Evolutionary conservation across 441 rosid genomes (phyloP).

Genomic region (Aquilaria agallochum): DNA sequence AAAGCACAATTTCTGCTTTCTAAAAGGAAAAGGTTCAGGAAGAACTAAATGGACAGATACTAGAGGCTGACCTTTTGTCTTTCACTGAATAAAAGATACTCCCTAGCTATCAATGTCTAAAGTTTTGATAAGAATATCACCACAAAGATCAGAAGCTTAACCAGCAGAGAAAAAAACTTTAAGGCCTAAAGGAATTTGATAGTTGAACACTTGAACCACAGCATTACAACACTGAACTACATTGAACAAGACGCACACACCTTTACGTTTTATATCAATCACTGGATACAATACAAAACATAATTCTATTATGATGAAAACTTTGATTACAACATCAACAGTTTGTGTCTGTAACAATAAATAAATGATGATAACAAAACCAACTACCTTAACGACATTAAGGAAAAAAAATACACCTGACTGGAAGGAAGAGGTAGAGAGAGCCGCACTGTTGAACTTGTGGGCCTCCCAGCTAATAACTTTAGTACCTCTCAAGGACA

Average conservation of each 20-base stretch:
- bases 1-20: slow-evolving; percentile 17
- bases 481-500: slow-evolving; percentile 13
- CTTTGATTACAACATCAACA: too few species aligned
- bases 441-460: slow-evolving; percentile 16
- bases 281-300: too few species aligned
- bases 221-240: too few species aligned
- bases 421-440: slow-evolving; percentile 8
- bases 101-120: slow-evolving; percentile 21
- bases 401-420: slow-evolving; percentile 17
- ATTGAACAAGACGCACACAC: too few species aligned
- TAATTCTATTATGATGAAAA: too few species aligned
- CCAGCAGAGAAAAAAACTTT: too few species aligned
- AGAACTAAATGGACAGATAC: slow-evolving; percentile 16
- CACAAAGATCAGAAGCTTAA: slow-evolving; percentile 15
- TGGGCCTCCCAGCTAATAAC: slow-evolving; percentile 11
- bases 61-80: slow-evolving; percentile 12
- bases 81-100: slow-evolving; percentile 22
- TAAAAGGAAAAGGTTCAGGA: slow-evolving; percentile 14
- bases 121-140: slow-evolving; percentile 26
- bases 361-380: not conserved
- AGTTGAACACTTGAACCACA: too few species aligned
- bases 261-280: too few species aligned
- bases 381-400: slow-evolving; percentile 9
- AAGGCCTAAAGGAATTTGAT: too few species aligned
- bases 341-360: too few species aligned